Conservation (phyloP, 1,284 basidiomycete species). For the Pascua guehoae region DNA sequence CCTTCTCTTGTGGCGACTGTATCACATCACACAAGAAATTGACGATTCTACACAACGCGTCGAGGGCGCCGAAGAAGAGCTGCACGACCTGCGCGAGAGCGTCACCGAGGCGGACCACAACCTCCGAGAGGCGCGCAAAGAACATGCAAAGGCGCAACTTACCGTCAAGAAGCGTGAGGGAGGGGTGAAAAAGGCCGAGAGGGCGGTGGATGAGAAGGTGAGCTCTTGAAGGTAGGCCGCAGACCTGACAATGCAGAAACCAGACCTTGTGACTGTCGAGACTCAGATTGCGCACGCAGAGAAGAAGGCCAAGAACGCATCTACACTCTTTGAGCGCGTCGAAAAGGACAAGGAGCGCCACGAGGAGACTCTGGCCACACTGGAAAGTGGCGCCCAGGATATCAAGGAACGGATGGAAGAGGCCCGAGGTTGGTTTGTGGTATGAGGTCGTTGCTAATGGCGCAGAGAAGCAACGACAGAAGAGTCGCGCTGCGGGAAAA, state of each 20-base stretch:
- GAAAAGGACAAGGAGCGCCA: slow-evolving; percentile 66
- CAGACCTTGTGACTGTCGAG: slow-evolving; percentile 73
- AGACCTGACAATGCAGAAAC: slow-evolving; percentile 53
- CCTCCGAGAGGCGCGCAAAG: slow-evolving; percentile 69
- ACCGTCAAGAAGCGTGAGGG: slow-evolving; percentile 70
- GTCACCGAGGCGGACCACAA: slow-evolving; percentile 58
- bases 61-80: slow-evolving; percentile 64
- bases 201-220: slow-evolving; percentile 76
- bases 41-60: slow-evolving; percentile 67
- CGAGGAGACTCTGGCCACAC: slow-evolving; percentile 57
- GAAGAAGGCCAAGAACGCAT: slow-evolving; percentile 70
- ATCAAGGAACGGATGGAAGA: slow-evolving; percentile 69
- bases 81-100: slow-evolving; percentile 58
- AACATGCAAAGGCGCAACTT: slow-evolving; percentile 73
- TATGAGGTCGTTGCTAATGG: slow-evolving; percentile 1
- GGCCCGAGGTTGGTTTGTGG: slow-evolving; percentile 61
- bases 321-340: slow-evolving; percentile 63
- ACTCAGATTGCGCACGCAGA: slow-evolving; percentile 82
- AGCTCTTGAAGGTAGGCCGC: slow-evolving; percentile 13
- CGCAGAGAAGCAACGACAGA: slow-evolving; percentile 70
- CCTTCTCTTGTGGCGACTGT: slow-evolving; percentile 83
- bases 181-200: slow-evolving; percentile 74
- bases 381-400: slow-evolving; percentile 63
- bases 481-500: slow-evolving; percentile 65
- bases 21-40: slow-evolving; percentile 80